These are phyloP conservation scores for Lathyrus sativus DNA, from an alignment of 306 rosid genomes.

Conservation along the genomic window DNA sequence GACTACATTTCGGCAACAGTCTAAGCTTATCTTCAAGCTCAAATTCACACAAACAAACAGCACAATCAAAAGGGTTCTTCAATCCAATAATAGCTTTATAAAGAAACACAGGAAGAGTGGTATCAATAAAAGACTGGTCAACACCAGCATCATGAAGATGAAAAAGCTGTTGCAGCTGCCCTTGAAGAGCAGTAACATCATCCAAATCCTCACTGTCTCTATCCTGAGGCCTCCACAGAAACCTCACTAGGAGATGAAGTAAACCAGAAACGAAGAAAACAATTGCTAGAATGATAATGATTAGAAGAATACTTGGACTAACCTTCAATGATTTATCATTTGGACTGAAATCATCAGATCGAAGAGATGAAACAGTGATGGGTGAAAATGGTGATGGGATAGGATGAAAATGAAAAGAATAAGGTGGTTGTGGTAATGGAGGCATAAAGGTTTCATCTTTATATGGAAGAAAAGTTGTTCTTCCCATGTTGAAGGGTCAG, in stretches of 20 bases:
- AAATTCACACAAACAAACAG: conserved; percentile 92
- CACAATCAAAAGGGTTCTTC: conserved; percentile 91
- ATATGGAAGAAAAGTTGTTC: conserved; percentile 15
- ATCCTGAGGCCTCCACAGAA: conserved; percentile 60
- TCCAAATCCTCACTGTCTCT: conserved; percentile 69
- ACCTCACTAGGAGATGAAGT: conserved; percentile 88
- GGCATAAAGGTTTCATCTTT: conserved; percentile 40
- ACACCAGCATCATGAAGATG: conserved; percentile 97
- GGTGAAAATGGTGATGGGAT: conserved; percentile 16
- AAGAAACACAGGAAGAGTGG: conserved; percentile 76
- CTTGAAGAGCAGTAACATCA: conserved; percentile 81
- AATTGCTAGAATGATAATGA: conserved; percentile 75
- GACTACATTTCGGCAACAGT: conserved; percentile 88
- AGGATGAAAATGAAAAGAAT: conserved; percentile 37
- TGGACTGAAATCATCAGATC: conserved; percentile 53
- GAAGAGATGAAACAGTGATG: conserved; percentile 4
- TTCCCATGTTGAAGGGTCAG: conserved; percentile 44
- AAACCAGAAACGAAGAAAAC: conserved; percentile 91
- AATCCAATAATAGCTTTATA: conserved; percentile 81
- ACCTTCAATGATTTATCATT: conserved; percentile 54
- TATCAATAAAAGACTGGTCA: conserved; percentile 88
- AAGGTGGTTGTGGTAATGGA: conserved; percentile 41
- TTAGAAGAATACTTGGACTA: conserved; percentile 74
- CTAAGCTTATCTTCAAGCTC: conserved; percentile 85
- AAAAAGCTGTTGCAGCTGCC: conserved; percentile 91